phyloP scores from a whole-genome alignment of 257 asterid species.

The Paraleonurus japonicus region DNA sequence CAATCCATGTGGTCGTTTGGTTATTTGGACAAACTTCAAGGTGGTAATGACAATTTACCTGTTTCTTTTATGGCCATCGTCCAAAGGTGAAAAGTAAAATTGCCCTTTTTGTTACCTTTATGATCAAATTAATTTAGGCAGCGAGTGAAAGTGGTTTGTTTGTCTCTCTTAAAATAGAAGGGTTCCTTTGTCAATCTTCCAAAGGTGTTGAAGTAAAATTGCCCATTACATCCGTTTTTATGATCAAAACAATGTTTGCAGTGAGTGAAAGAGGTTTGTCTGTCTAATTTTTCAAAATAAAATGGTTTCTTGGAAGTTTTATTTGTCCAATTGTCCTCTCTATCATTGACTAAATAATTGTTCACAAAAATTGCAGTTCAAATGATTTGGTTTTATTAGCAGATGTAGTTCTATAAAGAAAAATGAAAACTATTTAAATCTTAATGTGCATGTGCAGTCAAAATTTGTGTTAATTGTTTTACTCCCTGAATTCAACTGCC shows the following conservation, averaged over 20 bases:
- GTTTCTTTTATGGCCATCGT: background rate
- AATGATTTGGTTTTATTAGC: background rate
- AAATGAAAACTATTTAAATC: background rate
- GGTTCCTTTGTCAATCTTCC: background rate
- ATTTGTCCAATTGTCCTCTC: background rate
- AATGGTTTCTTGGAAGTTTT: background rate
- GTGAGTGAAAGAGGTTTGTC: background rate
- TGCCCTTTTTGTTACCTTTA: too few species aligned
- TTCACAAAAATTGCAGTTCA: background rate
- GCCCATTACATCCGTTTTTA: background rate
- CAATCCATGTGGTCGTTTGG: background rate
- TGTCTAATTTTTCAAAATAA: background rate
- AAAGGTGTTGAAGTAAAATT: background rate
- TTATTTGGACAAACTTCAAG: background rate
- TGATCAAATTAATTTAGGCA: background rate
- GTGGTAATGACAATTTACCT: background rate
- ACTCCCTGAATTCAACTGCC: background rate
- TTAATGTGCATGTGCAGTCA: background rate
- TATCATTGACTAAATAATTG: background rate
- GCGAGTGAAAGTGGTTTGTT: background rate
- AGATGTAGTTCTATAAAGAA: background rate
- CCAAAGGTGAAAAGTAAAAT: too few species aligned
- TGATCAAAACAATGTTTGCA: background rate
- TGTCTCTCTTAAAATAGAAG: background rate
- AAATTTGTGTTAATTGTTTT: background rate